These are phyloP conservation scores for Candida neerlandica DNA, from an alignment of 1,139 yeast genomes.

Conservation along the genomic window DNA sequence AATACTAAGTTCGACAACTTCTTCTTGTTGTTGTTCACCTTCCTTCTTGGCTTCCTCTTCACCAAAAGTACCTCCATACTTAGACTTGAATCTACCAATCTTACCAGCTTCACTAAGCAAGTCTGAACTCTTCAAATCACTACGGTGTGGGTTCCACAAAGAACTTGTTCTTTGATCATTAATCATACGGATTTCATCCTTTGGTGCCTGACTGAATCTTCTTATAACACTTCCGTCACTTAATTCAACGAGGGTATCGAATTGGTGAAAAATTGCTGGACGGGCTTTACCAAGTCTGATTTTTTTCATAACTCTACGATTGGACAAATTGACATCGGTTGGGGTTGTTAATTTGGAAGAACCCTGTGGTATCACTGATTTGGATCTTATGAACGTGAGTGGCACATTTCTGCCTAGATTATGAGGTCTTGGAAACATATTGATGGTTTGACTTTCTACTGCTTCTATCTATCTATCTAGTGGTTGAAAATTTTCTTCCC, in stretches of 20 bases:
- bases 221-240: slow-evolving; percentile 90
- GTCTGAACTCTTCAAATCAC: slow-evolving; percentile 36
- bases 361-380: not conserved
- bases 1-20: slow-evolving; percentile 8
- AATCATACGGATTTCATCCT: slow-evolving; percentile 81
- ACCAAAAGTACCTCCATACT: slow-evolving; percentile 57
- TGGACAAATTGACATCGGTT: slow-evolving; percentile 43
- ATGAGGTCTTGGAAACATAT: slow-evolving; percentile 1
- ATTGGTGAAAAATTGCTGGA: slow-evolving; percentile 90
- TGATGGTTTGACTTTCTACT: not conserved
- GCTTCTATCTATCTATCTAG: too few species aligned
- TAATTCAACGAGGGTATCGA: slow-evolving; percentile 82
- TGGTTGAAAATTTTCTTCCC: not conserved
- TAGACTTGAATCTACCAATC: slow-evolving; percentile 80
- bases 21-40: slow-evolving; percentile 15
- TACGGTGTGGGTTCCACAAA: slow-evolving; percentile 74
- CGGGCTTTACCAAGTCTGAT: slow-evolving; percentile 77
- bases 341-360: not conserved
- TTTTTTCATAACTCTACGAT: slow-evolving; percentile 56
- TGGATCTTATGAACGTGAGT: slow-evolving; percentile 1
- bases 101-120: slow-evolving; percentile 78
- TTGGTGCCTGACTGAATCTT: slow-evolving; percentile 86
- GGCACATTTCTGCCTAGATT: slow-evolving; percentile 1
- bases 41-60: slow-evolving; percentile 18
- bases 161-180: slow-evolving; percentile 86